These are phyloP conservation scores for Fraxinus cuspidata DNA, from an alignment of 257 asterid genomes.

Conservation along the genomic window DNA sequence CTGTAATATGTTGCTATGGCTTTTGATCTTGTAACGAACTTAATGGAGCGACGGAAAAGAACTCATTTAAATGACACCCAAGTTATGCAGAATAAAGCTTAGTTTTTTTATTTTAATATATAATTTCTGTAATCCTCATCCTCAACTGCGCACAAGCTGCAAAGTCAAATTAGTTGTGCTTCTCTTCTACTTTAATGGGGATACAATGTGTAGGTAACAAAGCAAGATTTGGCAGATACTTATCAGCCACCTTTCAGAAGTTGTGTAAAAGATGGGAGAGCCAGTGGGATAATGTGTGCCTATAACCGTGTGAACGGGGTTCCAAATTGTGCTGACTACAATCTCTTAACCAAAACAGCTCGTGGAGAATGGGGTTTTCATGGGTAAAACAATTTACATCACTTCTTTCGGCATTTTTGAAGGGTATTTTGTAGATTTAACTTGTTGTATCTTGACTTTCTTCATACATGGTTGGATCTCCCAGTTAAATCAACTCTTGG, in stretches of 20 bases:
- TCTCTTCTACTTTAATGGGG: background rate
- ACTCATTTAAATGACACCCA: background rate
- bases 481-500: background rate
- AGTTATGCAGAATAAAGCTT: background rate
- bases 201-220: constrained; percentile 48
- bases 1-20: background rate
- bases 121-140: background rate
- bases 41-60: background rate
- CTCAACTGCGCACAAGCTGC: background rate
- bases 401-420: background rate
- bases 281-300: constrained; percentile 98
- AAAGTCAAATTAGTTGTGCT: background rate
- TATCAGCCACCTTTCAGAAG: constrained; percentile 84
- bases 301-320: constrained; percentile 82
- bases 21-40: background rate
- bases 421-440: background rate
- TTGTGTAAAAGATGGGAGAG: constrained; percentile 67
- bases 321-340: constrained; percentile 77
- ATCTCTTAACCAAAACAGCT: constrained; percentile 69
- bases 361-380: constrained; percentile 73
- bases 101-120: background rate
- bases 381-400: constrained; percentile 45
- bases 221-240: constrained; percentile 88
- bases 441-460: background rate
- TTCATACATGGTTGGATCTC: background rate